A percentile compares a stretch with the other conserved stretches of the same genome.
Evolutionary conservation across 1,284 basidiomycete species (phyloP).

Genomic region (Ustilago shanxiensis): DNA sequence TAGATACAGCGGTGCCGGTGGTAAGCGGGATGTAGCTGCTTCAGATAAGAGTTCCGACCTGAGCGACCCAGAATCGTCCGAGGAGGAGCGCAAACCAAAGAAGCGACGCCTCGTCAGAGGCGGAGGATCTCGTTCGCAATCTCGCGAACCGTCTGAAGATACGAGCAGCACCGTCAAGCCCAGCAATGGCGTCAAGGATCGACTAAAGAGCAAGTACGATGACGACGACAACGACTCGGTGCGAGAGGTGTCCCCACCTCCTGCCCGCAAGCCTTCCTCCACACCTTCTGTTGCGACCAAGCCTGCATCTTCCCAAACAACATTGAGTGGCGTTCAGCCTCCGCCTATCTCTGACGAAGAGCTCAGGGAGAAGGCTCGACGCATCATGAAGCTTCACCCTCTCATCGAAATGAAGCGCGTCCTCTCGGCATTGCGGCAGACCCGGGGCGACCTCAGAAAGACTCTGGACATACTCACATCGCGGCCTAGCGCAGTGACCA

Average conservation of each 20-base stretch:
- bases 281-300: background rate
- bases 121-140: slow-evolving; percentile 15
- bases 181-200: background rate
- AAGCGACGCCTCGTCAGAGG: slow-evolving; percentile 47
- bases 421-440: slow-evolving; percentile 36
- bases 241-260: slow-evolving; percentile 20
- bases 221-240: slow-evolving; percentile 14
- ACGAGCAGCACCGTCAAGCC: background rate
- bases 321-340: slow-evolving; percentile 7
- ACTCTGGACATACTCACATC: slow-evolving; percentile 22
- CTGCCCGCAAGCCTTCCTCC: slow-evolving; percentile 10
- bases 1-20: slow-evolving; percentile 23
- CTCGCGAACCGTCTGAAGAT: slow-evolving; percentile 21
- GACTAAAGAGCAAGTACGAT: slow-evolving; percentile 2
- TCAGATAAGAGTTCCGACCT: slow-evolving; percentile 48
- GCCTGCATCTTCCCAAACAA: background rate
- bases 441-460: slow-evolving; percentile 24
- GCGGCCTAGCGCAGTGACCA: slow-evolving; percentile 30
- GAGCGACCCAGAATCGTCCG: slow-evolving; percentile 34
- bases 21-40: slow-evolving; percentile 16
- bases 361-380: slow-evolving; percentile 30
- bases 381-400: slow-evolving; percentile 26
- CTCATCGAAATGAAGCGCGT: slow-evolving; percentile 25
- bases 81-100: slow-evolving; percentile 38
- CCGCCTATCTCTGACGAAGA: slow-evolving; percentile 24